Evolutionary conservation across 148 eudicot species (phyloP), one percentile per base, ranked within the genome.

Genomic region (Arbutus unedo): DNA sequence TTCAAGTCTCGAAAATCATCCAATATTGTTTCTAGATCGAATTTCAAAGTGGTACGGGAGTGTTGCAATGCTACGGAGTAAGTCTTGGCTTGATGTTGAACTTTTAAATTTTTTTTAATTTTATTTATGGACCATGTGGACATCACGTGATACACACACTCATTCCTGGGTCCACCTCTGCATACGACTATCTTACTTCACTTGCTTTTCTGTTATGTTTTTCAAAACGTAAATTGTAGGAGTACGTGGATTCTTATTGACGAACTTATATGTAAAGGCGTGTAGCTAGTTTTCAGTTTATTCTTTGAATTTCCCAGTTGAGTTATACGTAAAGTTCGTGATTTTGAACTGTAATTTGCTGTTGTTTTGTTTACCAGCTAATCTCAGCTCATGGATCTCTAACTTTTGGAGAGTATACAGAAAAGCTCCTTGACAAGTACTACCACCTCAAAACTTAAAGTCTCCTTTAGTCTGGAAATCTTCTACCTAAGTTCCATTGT

Each of bases 361-460:
- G 2, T 78, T 62, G 23, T 59, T 10, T 44, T 82, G 49, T 53
- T 59, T 83, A 76, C 53, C 95, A 95, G 98, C 82, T 95, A 85
- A 91, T 95, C 44, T 84, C 84, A 21, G 86, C 97, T 8, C 88
- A 87, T 50, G 89, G 91, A 60, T 89, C 93, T 79, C 89, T 95
- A 78, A 92, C 97, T 19, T 95, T 95, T 25, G 98, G 98, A 53
- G 98, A 95, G 84, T 95, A 92, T 60, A 92, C 98, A 0, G 98
- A 95, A 87, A 95, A 90, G 90, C 94, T 95, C 67, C 92, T 93
- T 45, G 96, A 95, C 90, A 95, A 95, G 88, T 95, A 95, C 81
- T 95, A 95, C 90, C 92, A 93, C 83, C 89, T 85, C 21, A 91
- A 92, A 74, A 60, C 83, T 2, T 91, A 82, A 87, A 78, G 59